These are phyloP conservation scores for Tulasnella sp. DNA, from an alignment of 768 basidiomycete genomes.

Conservation along the genomic window DNA sequence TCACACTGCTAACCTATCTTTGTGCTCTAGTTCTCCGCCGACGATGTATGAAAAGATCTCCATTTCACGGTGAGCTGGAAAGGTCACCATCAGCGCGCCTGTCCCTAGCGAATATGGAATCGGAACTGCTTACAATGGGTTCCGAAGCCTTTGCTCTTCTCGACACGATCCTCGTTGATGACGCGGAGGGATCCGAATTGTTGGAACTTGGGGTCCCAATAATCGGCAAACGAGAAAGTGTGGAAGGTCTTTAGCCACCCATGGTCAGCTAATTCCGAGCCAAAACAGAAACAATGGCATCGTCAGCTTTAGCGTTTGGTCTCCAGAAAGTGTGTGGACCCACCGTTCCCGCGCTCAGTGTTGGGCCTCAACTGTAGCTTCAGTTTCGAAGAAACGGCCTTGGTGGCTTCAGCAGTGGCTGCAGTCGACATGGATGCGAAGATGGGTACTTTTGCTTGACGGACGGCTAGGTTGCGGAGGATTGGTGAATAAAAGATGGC, in stretches of 20 bases:
- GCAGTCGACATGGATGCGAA: background rate
- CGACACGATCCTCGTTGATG: slow-evolving; percentile 89
- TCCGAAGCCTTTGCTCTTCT: slow-evolving; percentile 67
- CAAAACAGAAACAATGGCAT: no score
- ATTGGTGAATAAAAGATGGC: no score
- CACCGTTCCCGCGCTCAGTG: slow-evolving; percentile 15
- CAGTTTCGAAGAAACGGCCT: background rate
- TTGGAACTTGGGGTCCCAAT: slow-evolving; percentile 46
- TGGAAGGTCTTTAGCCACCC: slow-evolving; percentile 85
- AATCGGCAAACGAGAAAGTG: slow-evolving; percentile 68
- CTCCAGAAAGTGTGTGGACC: background rate
- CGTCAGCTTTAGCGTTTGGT: no score
- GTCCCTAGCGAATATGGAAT: no score
- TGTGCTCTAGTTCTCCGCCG: slow-evolving; percentile 62
- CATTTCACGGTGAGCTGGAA: slow-evolving; percentile 55
- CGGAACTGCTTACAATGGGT: slow-evolving; percentile 38
- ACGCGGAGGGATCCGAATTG: slow-evolving; percentile 70
- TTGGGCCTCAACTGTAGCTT: slow-evolving; percentile 13
- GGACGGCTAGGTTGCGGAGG: no score
- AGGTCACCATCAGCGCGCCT: no score
- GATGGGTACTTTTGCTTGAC: background rate
- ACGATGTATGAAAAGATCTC: slow-evolving; percentile 90
- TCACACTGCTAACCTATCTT: background rate
- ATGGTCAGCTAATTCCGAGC: slow-evolving; percentile 43
- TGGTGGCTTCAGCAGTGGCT: no score